A percentile compares a stretch with the other conserved stretches of the same genome.
phyloP scores from a whole-genome alignment of 768 basidiomycete species.

The Leccinum arenicola region DNA sequence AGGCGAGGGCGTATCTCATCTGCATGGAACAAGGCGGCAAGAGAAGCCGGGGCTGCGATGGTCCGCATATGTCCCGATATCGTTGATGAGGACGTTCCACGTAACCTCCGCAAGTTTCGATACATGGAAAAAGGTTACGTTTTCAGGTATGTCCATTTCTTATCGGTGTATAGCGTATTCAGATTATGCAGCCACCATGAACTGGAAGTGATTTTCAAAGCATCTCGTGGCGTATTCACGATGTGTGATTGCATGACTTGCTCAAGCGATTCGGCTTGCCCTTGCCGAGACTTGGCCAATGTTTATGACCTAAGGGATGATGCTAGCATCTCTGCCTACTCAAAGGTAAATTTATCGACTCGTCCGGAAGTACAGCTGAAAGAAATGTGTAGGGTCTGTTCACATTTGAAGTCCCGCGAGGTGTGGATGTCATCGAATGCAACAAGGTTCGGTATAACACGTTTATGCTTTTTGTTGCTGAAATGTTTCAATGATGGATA shows the following conservation, averaged over 20 bases:
- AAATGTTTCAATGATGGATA: conserved; percentile 17
- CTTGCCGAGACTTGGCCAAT: conserved; percentile 48
- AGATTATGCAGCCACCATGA: conserved; percentile 15
- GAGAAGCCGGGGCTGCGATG: conserved; percentile 26
- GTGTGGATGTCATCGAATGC: conserved; percentile 61
- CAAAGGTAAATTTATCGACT: conserved; percentile 23
- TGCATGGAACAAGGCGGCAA: conserved; percentile 31
- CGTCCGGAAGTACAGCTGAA: neutral
- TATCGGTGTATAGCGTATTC: conserved; percentile 3
- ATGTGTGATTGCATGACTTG: conserved; percentile 45
- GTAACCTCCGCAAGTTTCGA: conserved; percentile 39
- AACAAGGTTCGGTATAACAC: conserved; percentile 44
- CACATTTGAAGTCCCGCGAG: conserved; percentile 39
- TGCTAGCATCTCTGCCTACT: conserved; percentile 42
- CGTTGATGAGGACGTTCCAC: conserved; percentile 40
- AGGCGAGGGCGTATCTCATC: conserved; percentile 28
- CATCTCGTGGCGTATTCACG: conserved; percentile 36
- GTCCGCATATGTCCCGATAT: conserved; percentile 35
- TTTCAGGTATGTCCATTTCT: conserved; percentile 37
- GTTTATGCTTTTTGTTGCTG: neutral
- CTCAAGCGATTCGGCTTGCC: conserved; percentile 35
- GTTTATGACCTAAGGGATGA: conserved; percentile 29
- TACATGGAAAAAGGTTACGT: conserved; percentile 55
- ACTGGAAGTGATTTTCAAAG: conserved; percentile 20
- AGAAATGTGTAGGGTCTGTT: conserved; percentile 44